phyloP scores from a whole-genome alignment of 2,329 filamentous ascomycete species.

The Verruconis gallopava region DNA sequence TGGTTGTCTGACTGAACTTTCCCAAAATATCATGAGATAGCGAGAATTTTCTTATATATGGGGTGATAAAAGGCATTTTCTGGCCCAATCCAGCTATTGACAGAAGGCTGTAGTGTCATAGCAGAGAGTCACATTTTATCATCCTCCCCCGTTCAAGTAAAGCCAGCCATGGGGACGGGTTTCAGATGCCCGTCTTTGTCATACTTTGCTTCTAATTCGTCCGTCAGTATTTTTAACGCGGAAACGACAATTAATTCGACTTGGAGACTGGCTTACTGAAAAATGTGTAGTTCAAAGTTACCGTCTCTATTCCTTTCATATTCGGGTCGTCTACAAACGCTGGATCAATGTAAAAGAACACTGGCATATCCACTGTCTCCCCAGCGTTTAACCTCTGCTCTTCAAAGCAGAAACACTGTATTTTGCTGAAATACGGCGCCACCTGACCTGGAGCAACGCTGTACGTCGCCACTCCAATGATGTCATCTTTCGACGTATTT shows the following conservation, averaged over 20 bases:
- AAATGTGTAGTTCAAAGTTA: slow-evolving; percentile 94
- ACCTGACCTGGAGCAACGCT: slow-evolving; percentile 93
- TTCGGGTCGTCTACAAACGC: slow-evolving; percentile 84
- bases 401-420: slow-evolving; percentile 99
- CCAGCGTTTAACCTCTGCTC: slow-evolving; percentile 85
- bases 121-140: too few relatives aligned
- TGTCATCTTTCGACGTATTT: slow-evolving; percentile 79
- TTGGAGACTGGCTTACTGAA: slow-evolving; percentile 52
- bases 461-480: slow-evolving; percentile 96
- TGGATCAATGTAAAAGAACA: slow-evolving; percentile 98
- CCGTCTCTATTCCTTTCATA: slow-evolving; percentile 88
- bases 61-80: too few relatives aligned
- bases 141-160: too few relatives aligned
- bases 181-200: slow-evolving; percentile 64
- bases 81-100: too few relatives aligned
- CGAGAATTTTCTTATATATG: too few relatives aligned
- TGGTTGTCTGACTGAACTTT: too few relatives aligned
- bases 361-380: slow-evolving; percentile 98
- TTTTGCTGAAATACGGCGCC: slow-evolving; percentile 97
- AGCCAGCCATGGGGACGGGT: slow-evolving; percentile 33
- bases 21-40: too few relatives aligned
- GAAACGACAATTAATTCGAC: slow-evolving; percentile 11
- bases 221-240: slow-evolving; percentile 23
- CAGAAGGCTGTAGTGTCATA: too few relatives aligned
- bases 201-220: slow-evolving; percentile 71